A percentile compares a stretch with the other conserved stretches of the same genome.
These are phyloP conservation scores for Umbelopsis sp. DNA, from an alignment of 192 early-diverging fungal species.

Conservation along the genomic window DNA sequence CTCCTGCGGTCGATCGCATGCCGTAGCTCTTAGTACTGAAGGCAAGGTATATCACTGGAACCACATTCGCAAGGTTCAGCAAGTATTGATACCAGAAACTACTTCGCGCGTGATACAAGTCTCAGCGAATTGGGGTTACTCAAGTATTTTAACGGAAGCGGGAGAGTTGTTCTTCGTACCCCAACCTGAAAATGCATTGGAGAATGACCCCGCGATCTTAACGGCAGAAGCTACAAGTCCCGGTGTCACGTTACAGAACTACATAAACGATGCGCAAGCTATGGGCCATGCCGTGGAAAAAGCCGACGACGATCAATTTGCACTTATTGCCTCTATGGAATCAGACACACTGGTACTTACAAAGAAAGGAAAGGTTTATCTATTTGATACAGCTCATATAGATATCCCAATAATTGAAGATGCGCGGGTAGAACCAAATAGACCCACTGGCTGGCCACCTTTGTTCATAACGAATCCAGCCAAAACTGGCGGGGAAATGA, in stretches of 20 bases:
- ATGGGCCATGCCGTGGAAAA: neutral
- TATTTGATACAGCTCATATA: constrained; percentile 3
- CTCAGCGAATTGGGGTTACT: constrained; percentile 31
- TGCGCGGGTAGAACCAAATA: neutral
- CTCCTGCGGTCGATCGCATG: constrained; percentile 34
- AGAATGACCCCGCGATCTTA: neutral
- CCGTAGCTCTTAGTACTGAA: constrained; percentile 29
- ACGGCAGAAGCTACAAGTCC: neutral
- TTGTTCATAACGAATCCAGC: constrained; percentile 3
- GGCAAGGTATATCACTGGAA: constrained; percentile 33
- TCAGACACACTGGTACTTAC: constrained; percentile 15
- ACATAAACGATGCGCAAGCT: constrained; percentile 1
- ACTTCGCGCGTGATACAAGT: constrained; percentile 26
- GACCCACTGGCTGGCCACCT: neutral
- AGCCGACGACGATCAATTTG: neutral
- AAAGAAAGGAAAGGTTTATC: constrained; percentile 14
- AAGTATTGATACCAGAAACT: constrained; percentile 3
- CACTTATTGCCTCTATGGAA: constrained; percentile 27
- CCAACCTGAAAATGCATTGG: constrained; percentile 1
- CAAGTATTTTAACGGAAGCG: constrained; percentile 23
- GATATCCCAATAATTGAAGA: neutral
- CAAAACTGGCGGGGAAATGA: neutral
- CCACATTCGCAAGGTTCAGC: constrained; percentile 23
- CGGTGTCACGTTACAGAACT: neutral
- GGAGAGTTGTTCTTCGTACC: constrained; percentile 25